A percentile compares a stretch with the other conserved stretches of the same genome.
These are phyloP conservation scores for Fusarium napiforme DNA, from an alignment of 2,329 filamentous ascomycete species.

Conservation along the genomic window DNA sequence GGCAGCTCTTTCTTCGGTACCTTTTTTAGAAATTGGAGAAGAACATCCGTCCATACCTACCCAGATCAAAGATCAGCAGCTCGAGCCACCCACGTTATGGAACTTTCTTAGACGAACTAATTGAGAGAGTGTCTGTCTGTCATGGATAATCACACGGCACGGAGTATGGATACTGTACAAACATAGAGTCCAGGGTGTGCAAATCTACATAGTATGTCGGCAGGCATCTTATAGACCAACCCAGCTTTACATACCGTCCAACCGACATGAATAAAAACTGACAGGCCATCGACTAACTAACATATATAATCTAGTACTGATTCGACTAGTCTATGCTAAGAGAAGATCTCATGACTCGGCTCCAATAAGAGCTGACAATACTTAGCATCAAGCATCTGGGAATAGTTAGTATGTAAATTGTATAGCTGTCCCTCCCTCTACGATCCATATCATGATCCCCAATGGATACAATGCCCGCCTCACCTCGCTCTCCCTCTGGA, in stretches of 20 bases:
- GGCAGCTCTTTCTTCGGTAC: background rate
- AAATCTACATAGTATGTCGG: background rate
- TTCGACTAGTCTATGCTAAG: conserved; percentile 11
- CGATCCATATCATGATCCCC: conserved; percentile 12
- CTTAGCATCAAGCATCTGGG: conserved; percentile 23
- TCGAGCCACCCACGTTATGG: conserved; percentile 2
- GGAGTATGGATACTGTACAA: background rate
- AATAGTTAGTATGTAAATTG: conserved; percentile 21
- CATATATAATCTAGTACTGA: background rate
- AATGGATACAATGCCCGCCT: conserved; percentile 13
- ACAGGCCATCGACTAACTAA: background rate
- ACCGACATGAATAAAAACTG: background rate
- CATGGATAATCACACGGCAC: background rate
- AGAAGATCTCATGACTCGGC: conserved; percentile 40
- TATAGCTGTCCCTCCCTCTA: conserved; percentile 7
- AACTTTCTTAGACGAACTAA: background rate
- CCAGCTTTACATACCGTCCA: background rate
- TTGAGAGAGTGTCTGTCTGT: background rate
- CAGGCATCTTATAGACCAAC: background rate
- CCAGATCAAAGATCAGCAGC: background rate
- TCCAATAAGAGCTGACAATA: conserved; percentile 15
- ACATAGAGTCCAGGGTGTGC: background rate
- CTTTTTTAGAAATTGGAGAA: conserved; percentile 2
- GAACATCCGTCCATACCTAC: background rate
- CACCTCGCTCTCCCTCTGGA: background rate